Base-by-base conservation (phyloP, 176 grass and related monocot genomes). In the Aegilops bicornis region DNA sequence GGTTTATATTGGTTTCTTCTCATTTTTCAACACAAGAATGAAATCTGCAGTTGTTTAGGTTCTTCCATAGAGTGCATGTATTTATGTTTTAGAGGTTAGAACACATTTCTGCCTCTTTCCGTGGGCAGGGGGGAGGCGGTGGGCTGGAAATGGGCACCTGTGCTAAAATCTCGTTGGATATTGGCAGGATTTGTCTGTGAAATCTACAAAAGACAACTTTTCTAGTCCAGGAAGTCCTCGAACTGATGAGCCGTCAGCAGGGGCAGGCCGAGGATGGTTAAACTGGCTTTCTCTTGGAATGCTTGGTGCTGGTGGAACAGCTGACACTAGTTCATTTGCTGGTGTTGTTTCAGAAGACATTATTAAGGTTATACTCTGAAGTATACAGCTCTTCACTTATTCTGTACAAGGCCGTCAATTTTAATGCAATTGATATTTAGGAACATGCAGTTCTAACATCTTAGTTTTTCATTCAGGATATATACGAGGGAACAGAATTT, bases 281-380 rank as follows among this genome's bases (percentile, higher is more conserved):
- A 98, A 96, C 72, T 98, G 96, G 96, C 85, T 98, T 15, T 98
- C 96, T 81, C 93, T 94, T 81, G 96, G 96, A 76, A 95, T 98
- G 96, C 96, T 98, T 92, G 96, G 96, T 91, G 96, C 88, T 76
- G 92, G 96, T 86, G 96, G 96, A 86, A 94, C 96, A 80, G 94
- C 86, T 67, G 93, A 92, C 50, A 89, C 88, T 67, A 93, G 85
- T 80, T 96, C 93, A 69, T 98, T 98, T 84, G 91, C 96, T 87
- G 96, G 94, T 82, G 92, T 98, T 81, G 73, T 98, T 84, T 98
- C 96, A 63, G 96, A 98, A 91, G 96, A 98, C 60, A 98, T 98
- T 64, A 95, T 98, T 80, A 95, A 98, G 93, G 96, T 92, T 50
- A 84, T 84, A 73, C 75, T 72, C 12, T 69, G 29, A 54, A 52